phyloP scores from a whole-genome alignment of 495 filamentous ascomycete species.

The Podospora bellae-mahoneyi region DNA sequence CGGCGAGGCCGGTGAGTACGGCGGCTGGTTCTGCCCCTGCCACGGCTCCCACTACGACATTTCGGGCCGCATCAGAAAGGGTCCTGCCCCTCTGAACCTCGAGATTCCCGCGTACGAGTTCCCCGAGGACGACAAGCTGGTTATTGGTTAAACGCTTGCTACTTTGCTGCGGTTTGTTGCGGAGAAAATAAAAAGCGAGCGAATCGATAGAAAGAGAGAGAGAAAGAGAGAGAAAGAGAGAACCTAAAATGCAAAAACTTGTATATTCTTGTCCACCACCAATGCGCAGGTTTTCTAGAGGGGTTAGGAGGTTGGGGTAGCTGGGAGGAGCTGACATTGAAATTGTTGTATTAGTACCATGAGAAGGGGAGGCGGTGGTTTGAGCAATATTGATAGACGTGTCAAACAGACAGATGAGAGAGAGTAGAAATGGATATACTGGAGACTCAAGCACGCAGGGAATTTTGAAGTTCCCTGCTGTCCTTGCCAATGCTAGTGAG shows the following conservation, averaged over 20 bases:
- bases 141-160: conserved; percentile 65
- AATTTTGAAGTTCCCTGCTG: background rate
- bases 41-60: conserved; percentile 99
- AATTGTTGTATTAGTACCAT: background rate
- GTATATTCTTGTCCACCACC: background rate
- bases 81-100: conserved; percentile 93
- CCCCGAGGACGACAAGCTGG: conserved; percentile 69
- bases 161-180: background rate
- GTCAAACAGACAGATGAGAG: background rate
- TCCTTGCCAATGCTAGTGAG: too few relatives aligned
- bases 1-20: conserved; percentile 95
- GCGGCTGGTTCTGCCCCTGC: conserved; percentile 99
- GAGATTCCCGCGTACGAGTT: conserved; percentile 91
- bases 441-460: background rate
- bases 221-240: too few relatives aligned
- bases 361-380: background rate
- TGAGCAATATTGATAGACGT: background rate
- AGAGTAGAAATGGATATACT: background rate
- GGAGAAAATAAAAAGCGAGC: background rate
- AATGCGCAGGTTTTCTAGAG: background rate
- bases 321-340: background rate
- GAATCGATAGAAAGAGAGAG: background rate
- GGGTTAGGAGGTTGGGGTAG: background rate
- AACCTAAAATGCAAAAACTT: background rate
- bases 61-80: conserved; percentile 92